phyloP scores from a whole-genome alignment of 163 green algal species.

The Scenedesmus sp. region DNA sequence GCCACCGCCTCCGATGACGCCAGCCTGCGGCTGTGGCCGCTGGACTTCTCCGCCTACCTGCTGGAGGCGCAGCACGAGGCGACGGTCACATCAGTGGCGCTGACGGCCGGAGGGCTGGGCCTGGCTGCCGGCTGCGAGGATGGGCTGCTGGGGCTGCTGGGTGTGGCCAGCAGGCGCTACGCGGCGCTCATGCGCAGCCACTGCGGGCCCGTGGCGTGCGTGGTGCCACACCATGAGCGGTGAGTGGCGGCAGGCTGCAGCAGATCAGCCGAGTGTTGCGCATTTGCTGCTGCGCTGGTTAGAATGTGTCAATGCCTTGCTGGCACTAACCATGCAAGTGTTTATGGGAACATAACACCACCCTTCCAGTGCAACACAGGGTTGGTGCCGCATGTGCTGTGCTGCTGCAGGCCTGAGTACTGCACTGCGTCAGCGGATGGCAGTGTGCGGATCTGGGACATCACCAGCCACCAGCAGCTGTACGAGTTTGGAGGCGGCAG shows the following conservation, averaged over 20 bases:
- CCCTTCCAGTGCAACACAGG: too few relatives aligned
- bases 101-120: constrained; percentile 75
- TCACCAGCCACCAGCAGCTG: constrained; percentile 73
- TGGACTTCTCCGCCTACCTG: constrained; percentile 84
- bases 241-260: constrained; percentile 4
- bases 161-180: constrained; percentile 70
- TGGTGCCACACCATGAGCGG: constrained; percentile 71
- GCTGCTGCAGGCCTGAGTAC: constrained; percentile 66
- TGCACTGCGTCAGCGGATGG: constrained; percentile 76
- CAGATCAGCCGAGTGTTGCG: not conserved
- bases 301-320: not conserved
- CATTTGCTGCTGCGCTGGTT: not conserved
- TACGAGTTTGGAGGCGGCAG: constrained; percentile 71
- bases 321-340: not conserved
- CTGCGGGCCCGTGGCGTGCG: constrained; percentile 67
- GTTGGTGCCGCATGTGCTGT: not conserved
- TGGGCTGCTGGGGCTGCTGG: constrained; percentile 77
- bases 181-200: constrained; percentile 79
- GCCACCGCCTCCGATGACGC: constrained; percentile 79
- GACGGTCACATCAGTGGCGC: constrained; percentile 70
- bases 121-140: constrained; percentile 71
- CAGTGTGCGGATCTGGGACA: constrained; percentile 81
- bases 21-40: constrained; percentile 78
- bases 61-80: constrained; percentile 85
- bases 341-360: not conserved